A percentile compares a stretch with the other conserved stretches of the same genome.
Evolutionary conservation across 768 basidiomycete genomes (phyloP).

Genomic region (Termitomyces sp.): DNA sequence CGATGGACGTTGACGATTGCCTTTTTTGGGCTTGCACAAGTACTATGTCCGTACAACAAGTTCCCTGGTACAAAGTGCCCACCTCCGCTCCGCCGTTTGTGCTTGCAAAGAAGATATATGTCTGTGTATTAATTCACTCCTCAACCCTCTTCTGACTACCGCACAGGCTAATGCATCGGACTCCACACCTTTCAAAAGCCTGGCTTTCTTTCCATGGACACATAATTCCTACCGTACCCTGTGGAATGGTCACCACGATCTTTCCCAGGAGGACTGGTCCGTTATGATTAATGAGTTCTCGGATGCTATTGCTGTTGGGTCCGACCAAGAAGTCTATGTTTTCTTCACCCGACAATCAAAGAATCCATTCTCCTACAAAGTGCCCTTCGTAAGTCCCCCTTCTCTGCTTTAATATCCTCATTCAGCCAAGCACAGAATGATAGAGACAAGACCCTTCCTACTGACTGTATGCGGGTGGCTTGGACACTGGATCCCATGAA

Average conservation of each 20-base stretch:
- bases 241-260: conserved; percentile 33
- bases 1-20: conserved; percentile 20
- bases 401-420: neutral
- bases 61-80: conserved; percentile 38
- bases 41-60: conserved; percentile 8
- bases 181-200: conserved; percentile 34
- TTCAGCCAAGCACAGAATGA: conserved; percentile 11
- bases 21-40: conserved; percentile 26
- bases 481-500: conserved; percentile 53
- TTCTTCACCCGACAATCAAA: conserved; percentile 34
- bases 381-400: conserved; percentile 31
- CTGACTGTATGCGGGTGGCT: conserved; percentile 44
- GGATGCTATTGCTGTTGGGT: conserved; percentile 52
- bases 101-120: conserved; percentile 42
- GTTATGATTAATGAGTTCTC: conserved; percentile 45
- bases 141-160: neutral
- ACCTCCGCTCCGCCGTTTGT: conserved; percentile 36
- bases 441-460: conserved; percentile 18
- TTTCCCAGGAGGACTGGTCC: conserved; percentile 42
- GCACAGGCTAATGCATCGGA: conserved; percentile 26
- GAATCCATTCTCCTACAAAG: conserved; percentile 33
- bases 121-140: conserved; percentile 30
- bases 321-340: conserved; percentile 32
- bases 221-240: conserved; percentile 35
- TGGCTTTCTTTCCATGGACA: conserved; percentile 52